A percentile compares a stretch with the other conserved stretches of the same genome.
phyloP scores from a whole-genome alignment of 805 yeast genomes.

The Yamadazyma scolyti region DNA sequence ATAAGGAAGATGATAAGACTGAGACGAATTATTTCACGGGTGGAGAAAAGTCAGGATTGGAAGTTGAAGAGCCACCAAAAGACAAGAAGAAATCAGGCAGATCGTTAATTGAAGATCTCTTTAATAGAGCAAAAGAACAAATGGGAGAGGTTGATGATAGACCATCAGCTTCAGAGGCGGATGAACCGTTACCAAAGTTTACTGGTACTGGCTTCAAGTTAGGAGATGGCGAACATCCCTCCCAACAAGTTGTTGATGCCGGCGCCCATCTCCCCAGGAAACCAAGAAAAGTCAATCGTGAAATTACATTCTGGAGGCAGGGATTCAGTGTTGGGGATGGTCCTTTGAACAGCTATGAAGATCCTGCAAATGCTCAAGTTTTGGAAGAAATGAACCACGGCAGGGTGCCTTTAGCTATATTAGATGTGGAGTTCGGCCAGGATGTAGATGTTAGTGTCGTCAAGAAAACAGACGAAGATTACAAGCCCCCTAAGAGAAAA shows the following conservation, averaged over 20 bases:
- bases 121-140: conserved; percentile 54
- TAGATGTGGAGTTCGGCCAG: conserved; percentile 85
- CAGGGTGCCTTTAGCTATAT: conserved; percentile 79
- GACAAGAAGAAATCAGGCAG: conserved; percentile 32
- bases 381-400: conserved; percentile 82
- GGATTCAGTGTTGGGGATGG: conserved; percentile 97
- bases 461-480: conserved; percentile 78
- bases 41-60: conserved; percentile 73
- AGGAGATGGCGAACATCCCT: conserved; percentile 44
- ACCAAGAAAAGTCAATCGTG: conserved; percentile 60
- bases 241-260: conserved; percentile 33
- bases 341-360: conserved; percentile 79
- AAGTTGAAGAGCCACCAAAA: conserved; percentile 70
- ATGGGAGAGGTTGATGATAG: conserved; percentile 35
- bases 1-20: conserved; percentile 51
- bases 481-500: conserved; percentile 58
- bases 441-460: conserved; percentile 89
- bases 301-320: conserved; percentile 92
- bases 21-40: conserved; percentile 58
- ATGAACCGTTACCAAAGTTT: conserved; percentile 25
- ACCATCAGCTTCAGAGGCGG: conserved; percentile 26
- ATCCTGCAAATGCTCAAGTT: conserved; percentile 79
- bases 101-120: conserved; percentile 62
- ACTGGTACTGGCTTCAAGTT: conserved; percentile 51
- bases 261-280: conserved; percentile 14